Percentiles rank a stretch among this genome's conserved stretches.
These are phyloP conservation scores for Rheum nobile DNA, from an alignment of 148 eudicot genomes.

Conservation along the genomic window DNA sequence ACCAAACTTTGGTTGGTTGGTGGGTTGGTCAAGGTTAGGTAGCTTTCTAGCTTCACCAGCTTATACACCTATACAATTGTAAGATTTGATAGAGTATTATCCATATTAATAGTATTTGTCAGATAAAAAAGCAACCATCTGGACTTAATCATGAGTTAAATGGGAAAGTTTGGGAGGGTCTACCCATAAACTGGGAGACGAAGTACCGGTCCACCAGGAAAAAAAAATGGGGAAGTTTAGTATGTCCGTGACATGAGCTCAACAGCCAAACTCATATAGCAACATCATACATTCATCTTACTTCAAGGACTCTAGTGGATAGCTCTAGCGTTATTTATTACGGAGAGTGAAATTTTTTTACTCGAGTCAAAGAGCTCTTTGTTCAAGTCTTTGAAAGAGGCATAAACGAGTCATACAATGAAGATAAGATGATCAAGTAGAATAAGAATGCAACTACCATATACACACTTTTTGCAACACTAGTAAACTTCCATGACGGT, in stretches of 20 bases:
- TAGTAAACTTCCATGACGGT: neutral
- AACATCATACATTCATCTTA: too few species aligned
- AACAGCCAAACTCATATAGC: too few species aligned
- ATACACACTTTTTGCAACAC: neutral
- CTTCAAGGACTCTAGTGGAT: too few species aligned
- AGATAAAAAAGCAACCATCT: neutral
- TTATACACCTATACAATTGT: neutral
- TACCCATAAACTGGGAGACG: too few species aligned
- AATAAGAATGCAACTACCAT: neutral
- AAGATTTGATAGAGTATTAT: neutral
- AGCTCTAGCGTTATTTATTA: too few species aligned
- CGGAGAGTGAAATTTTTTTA: too few species aligned
- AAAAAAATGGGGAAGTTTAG: too few species aligned
- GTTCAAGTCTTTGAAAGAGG: neutral
- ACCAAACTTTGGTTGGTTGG: neutral
- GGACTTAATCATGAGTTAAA: too few species aligned
- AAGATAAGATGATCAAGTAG: neutral
- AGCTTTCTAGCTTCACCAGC: neutral
- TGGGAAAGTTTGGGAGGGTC: too few species aligned
- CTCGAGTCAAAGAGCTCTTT: too few species aligned
- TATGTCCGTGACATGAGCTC: too few species aligned
- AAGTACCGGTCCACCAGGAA: too few species aligned
- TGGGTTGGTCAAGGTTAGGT: conserved; percentile 2
- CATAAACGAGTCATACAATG: neutral
- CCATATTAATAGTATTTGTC: neutral